Evolutionary conservation across 2,329 filamentous ascomycete species (phyloP).

Genomic region (Dactylellina parvicollis): DNA sequence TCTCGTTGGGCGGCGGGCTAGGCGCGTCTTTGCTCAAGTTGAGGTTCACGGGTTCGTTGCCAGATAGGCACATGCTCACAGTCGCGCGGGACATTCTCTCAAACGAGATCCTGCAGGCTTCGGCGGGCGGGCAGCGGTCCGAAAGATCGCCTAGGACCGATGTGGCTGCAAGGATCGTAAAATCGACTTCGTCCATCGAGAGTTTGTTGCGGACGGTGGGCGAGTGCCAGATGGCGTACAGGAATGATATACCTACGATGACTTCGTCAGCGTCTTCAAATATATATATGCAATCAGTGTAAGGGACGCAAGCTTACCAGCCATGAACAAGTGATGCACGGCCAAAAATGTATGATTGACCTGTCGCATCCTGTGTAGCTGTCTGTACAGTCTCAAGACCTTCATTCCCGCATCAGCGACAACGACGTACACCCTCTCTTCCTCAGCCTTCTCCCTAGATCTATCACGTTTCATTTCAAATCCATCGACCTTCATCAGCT

Average conservation of each 20-base stretch:
- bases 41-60: constrained; percentile 54
- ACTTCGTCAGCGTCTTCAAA: not conserved
- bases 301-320: constrained; percentile 69
- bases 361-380: constrained; percentile 84
- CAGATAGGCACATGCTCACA: constrained; percentile 88
- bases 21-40: constrained; percentile 56
- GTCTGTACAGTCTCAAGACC: constrained; percentile 87
- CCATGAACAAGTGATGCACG: constrained; percentile 97
- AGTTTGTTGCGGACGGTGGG: constrained; percentile 84
- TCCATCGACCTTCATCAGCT: constrained; percentile 50
- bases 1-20: constrained; percentile 44
- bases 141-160: constrained; percentile 91
- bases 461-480: constrained; percentile 24
- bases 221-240: constrained; percentile 98
- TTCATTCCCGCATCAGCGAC: constrained; percentile 94
- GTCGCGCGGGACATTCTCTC: constrained; percentile 95
- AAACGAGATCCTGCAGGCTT: constrained; percentile 93
- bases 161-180: constrained; percentile 90
- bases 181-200: constrained; percentile 95
- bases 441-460: constrained; percentile 68
- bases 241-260: constrained; percentile 77
- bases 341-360: constrained; percentile 97
- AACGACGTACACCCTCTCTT: constrained; percentile 91
- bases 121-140: constrained; percentile 92
- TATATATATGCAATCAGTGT: not conserved